Conservation (phyloP, 169 alveolate species). For the Condylostoma magnum region DNA sequence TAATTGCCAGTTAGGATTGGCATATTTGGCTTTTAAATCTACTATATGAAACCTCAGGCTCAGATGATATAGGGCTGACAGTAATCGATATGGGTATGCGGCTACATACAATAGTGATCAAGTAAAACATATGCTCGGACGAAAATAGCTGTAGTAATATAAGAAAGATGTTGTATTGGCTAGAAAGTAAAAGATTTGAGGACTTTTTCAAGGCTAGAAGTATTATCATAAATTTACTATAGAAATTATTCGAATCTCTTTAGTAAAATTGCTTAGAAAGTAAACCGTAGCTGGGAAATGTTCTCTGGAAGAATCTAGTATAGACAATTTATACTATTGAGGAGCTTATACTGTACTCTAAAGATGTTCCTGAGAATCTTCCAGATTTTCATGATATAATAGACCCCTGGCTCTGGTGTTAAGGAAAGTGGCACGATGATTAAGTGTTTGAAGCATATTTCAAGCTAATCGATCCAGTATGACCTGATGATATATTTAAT, state of each 20-base stretch:
- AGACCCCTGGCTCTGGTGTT: no score
- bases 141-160: slow-evolving; percentile 27
- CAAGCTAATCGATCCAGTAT: slow-evolving; percentile 20
- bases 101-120: slow-evolving; percentile 26
- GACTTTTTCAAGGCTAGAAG: slow-evolving; percentile 15
- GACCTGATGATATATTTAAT: slow-evolving; percentile 12
- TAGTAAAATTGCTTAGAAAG: slow-evolving; percentile 10
- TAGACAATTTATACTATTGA: slow-evolving; percentile 6
- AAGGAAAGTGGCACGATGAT: background rate
- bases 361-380: background rate
- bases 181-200: background rate
- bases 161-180: slow-evolving; percentile 13
- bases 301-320: slow-evolving; percentile 21
- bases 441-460: background rate
- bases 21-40: slow-evolving; percentile 21
- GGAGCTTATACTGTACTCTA: slow-evolving; percentile 21
- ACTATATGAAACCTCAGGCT: background rate
- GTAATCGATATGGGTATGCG: slow-evolving; percentile 10
- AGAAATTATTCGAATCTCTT: background rate
- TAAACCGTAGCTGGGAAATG: slow-evolving; percentile 3
- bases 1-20: background rate
- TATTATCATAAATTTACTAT: background rate
- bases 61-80: background rate
- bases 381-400: background rate
- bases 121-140: slow-evolving; percentile 7